Evolutionary conservation across 2,329 filamentous ascomycete genomes (phyloP).

Genomic region (Penicillium sp.): DNA sequence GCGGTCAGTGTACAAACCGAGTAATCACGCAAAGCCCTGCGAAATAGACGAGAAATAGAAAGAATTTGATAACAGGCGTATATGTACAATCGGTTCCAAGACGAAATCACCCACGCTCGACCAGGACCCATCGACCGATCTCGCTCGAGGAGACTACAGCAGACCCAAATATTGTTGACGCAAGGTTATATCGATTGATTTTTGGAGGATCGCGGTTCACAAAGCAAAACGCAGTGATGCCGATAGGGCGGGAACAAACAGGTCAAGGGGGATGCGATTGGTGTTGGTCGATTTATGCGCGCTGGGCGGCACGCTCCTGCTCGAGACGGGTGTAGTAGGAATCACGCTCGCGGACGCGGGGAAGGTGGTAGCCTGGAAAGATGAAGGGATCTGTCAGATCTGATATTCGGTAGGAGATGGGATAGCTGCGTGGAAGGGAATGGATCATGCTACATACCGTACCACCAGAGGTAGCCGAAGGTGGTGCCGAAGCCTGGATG

Average conservation of each 20-base stretch:
- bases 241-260: slow-evolving; percentile 20
- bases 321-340: slow-evolving; percentile 65
- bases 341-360: slow-evolving; percentile 64
- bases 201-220: slow-evolving; percentile 17
- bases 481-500: slow-evolving; percentile 61
- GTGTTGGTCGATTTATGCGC: slow-evolving; percentile 30
- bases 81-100: slow-evolving; percentile 36
- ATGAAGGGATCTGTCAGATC: slow-evolving; percentile 4
- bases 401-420: neutral
- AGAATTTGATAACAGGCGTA: slow-evolving; percentile 31
- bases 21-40: neutral
- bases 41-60: neutral
- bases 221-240: slow-evolving; percentile 21
- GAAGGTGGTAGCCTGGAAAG: slow-evolving; percentile 63
- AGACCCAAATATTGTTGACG: neutral
- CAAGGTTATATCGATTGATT: slow-evolving; percentile 7
- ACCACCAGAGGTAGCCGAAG: slow-evolving; percentile 69
- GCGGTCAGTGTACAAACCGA: neutral
- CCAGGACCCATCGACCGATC: slow-evolving; percentile 20
- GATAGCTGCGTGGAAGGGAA: neutral
- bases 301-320: slow-evolving; percentile 56
- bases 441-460: slow-evolving; percentile 52
- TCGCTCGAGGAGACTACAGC: slow-evolving; percentile 4
- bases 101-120: slow-evolving; percentile 21
- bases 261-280: slow-evolving; percentile 16